Conservation (phyloP, 2,329 filamentous ascomycete species). For the Aspergillus vadensis region DNA sequence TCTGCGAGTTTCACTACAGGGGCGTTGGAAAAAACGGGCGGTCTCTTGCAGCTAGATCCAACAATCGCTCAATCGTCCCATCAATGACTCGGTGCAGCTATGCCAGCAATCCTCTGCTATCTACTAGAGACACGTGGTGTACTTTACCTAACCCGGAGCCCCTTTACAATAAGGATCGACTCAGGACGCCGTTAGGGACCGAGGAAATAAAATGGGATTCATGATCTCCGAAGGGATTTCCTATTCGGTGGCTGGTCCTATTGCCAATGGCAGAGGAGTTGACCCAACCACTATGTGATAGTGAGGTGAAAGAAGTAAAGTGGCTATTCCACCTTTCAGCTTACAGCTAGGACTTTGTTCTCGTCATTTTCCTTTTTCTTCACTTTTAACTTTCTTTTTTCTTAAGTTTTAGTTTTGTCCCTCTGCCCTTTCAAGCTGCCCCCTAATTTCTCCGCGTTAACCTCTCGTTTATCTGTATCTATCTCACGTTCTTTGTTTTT, state of each 20-base stretch:
- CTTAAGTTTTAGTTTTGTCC: too few relatives aligned
- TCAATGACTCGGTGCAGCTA: not conserved
- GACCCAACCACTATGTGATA: conserved; percentile 16
- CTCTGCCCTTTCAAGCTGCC: not conserved
- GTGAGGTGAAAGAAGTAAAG: conserved; percentile 5
- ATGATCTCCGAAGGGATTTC: conserved; percentile 16
- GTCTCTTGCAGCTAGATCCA: conserved; percentile 34
- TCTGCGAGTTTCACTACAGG: conserved; percentile 36
- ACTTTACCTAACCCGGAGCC: conserved; percentile 5
- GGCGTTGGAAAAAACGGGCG: conserved; percentile 37
- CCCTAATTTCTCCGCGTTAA: not conserved
- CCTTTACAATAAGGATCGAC: conserved; percentile 1
- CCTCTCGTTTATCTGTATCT: not conserved
- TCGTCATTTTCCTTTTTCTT: not conserved
- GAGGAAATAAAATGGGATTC: conserved; percentile 6
- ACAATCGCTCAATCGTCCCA: conserved; percentile 14
- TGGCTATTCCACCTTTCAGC: conserved; percentile 7
- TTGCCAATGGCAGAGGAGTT: conserved; percentile 18
- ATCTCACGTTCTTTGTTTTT: not conserved
- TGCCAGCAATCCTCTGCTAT: not conserved
- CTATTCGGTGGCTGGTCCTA: conserved; percentile 22
- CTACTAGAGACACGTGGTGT: conserved; percentile 24
- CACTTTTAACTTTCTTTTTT: not conserved
- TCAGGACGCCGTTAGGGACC: not conserved
- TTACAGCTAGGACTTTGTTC: not conserved